Evolutionary conservation across 2,329 filamentous ascomycete species (phyloP), one percentile per base, ranked within the genome.

Genomic region (Albophoma yamanashiensis): DNA sequence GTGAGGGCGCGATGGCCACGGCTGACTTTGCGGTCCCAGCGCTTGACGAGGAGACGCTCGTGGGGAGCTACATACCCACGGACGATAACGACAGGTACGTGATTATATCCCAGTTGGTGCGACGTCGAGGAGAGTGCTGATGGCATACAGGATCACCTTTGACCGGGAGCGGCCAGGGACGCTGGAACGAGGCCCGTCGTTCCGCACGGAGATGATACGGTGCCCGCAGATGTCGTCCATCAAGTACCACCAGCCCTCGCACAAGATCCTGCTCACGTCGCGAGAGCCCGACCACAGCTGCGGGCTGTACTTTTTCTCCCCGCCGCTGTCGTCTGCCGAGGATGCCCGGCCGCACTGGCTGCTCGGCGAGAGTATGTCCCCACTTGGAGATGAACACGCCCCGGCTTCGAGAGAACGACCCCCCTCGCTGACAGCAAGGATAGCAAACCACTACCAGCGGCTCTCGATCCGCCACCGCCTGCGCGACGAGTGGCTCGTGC

Each of bases 211-310:
- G 63, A 68, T 74, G 67, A 66, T 76, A n/a, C 66, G 67, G n/a
- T 70, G 71, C 17, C 68, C 69, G 8, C 70, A 76, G 50, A 72
- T 79, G 58, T 78, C 78, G 11, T 78, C 78, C 6, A 76, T 84
- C 63, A 74, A 75, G 60, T 82, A 79, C 59, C 77, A 81, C 58
- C 65, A 69, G 5, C 69, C 74, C 6, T 75, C 75, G 1, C 69
- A 75, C 60, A 74, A 68, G 45, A 67, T 82, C 4, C 67, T 82
- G 6, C 59, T 80, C 38, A 76, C 79, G 5, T 76, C 77, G 8
- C 67, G 73, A 0, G 66, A 69, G 20, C 71, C 73, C 2, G 69
- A 65, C 15, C 62, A 64, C 50, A 69, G 61, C 20, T 71, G 63
- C 25, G 71, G 74, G 4, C 53, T 79, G 12, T 74, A 69, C 62